Evolutionary conservation across 2,329 filamentous ascomycete species (phyloP).

Genomic region (Penicillium sp.): DNA sequence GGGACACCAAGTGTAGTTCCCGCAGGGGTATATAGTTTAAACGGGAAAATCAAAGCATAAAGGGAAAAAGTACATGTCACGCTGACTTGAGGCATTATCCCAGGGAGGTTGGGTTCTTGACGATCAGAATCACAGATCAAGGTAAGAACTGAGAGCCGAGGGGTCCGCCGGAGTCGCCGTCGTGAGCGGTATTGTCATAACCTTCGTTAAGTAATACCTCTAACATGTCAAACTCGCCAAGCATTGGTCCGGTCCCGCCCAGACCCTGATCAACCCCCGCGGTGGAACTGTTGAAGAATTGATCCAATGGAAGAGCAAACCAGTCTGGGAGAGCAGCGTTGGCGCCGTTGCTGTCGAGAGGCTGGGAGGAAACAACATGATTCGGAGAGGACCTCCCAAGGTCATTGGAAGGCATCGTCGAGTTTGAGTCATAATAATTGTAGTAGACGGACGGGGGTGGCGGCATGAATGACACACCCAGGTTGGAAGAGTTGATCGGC

Average conservation of each 20-base stretch:
- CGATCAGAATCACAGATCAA: constrained; percentile 4
- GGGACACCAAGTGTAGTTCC: constrained; percentile 11
- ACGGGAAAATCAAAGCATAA: constrained; percentile 1
- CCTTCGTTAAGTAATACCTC: constrained; percentile 48
- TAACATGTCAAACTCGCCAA: constrained; percentile 55
- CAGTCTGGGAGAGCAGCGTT: constrained; percentile 51
- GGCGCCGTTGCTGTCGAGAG: constrained; percentile 27
- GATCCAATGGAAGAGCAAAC: constrained; percentile 62
- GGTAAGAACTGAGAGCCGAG: constrained; percentile 31
- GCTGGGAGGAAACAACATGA: constrained; percentile 29
- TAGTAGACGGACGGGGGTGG: constrained; percentile 48
- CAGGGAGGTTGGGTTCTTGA: neutral
- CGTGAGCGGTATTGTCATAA: constrained; percentile 31
- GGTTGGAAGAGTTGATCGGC: constrained; percentile 46
- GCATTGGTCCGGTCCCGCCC: constrained; percentile 62
- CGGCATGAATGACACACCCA: constrained; percentile 49
- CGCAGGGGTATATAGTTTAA: constrained; percentile 21
- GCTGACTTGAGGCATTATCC: neutral
- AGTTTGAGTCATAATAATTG: constrained; percentile 43
- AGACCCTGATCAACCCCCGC: constrained; percentile 52
- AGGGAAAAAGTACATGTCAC: constrained; percentile 3
- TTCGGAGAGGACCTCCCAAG: constrained; percentile 29
- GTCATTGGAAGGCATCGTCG: constrained; percentile 33
- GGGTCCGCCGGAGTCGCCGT: constrained; percentile 18
- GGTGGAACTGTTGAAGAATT: constrained; percentile 53